Evolutionary conservation across 176 grass and related monocot genomes (phyloP), one percentile per base, ranked within the genome.

Genomic region (Phragmites australis): DNA sequence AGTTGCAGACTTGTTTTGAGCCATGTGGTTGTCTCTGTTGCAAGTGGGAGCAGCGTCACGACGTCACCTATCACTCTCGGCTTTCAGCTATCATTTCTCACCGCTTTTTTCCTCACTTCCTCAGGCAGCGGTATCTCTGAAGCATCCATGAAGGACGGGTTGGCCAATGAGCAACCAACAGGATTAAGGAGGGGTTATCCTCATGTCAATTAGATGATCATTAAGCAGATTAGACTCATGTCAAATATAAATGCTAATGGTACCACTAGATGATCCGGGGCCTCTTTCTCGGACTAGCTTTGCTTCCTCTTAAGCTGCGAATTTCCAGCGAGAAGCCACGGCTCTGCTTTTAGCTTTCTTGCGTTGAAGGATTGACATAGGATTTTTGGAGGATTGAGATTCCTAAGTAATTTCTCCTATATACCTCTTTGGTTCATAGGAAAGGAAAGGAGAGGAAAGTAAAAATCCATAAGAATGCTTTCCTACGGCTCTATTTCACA

Each of bases 1-100:
- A 41, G 60, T 19, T 57, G 9, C 47, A 12, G n/a, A 68, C 43
- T 68, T 76, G 39, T 21, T 69, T 70, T 57, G 19, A 52, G 43
- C 14, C 78, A 60, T 19, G 77, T 50, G 78, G 26, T 43, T 77
- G 26, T 34, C 49, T n/a, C n/a, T 63, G 69, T 6, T 22, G 65
- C 18, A 49, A 71, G 68, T 79, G 84, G 13, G 58, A 47, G 84
- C 26, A 27, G 68, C 42, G n/a, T n/a, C n/a, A n/a, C n/a, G n/a
- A n/a, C n/a, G n/a, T n/a, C n/a, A n/a, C n/a, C n/a, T n/a, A 21
- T 32, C 56, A 34, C 29, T 25, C 9, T 58, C 69, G 55, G 26
- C 1, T n/a, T n/a, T 65, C 49, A 54, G n/a, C 25, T 52, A 14
- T 30, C 68, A n/a, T 9, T 65, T 8, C 4, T 5, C 4, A n/a